Evolutionary conservation across 1,139 yeast genomes (phyloP).

Genomic region (Groenewaldozyma sp.): DNA sequence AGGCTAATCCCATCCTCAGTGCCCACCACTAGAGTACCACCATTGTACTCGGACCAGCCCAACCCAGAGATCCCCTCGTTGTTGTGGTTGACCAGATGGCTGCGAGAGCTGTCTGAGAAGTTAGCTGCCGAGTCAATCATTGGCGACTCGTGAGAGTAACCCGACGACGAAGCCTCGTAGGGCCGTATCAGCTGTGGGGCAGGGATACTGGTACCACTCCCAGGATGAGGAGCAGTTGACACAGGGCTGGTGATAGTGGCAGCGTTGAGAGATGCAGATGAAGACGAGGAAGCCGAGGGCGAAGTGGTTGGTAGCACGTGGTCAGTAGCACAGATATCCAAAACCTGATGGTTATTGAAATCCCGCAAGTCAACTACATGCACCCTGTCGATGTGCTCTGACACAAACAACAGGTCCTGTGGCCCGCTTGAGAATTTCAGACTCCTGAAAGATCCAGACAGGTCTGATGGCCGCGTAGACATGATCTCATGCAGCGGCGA

Average conservation of each 20-base stretch:
- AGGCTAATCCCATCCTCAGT: conserved; percentile 29
- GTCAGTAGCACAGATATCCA: conserved; percentile 23
- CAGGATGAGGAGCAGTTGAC: conserved; percentile 8
- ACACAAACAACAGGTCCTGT: conserved; percentile 64
- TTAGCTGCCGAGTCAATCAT: neutral
- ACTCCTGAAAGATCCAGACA: conserved; percentile 51
- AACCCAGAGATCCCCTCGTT: conserved; percentile 30
- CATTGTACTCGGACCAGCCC: conserved; percentile 29
- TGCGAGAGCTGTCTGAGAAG: neutral
- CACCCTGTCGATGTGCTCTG: conserved; percentile 81
- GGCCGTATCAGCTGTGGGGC: neutral
- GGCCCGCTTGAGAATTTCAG: conserved; percentile 63
- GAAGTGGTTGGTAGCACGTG: conserved; percentile 24
- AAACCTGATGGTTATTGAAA: conserved; percentile 64
- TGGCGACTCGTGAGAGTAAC: neutral
- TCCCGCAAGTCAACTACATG: conserved; percentile 74
- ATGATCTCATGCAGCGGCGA: conserved; percentile 32
- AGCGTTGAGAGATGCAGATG: too few species aligned
- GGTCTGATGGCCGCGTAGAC: conserved; percentile 26
- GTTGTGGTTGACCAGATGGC: conserved; percentile 2
- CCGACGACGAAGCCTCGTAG: neutral
- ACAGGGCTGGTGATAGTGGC: conserved; percentile 1
- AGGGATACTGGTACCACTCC: conserved; percentile 5
- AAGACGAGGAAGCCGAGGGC: conserved; percentile 26
- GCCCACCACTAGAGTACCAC: conserved; percentile 30